phyloP scores from a whole-genome alignment of 441 rosid species.

The Populus trichocarpa region DNA sequence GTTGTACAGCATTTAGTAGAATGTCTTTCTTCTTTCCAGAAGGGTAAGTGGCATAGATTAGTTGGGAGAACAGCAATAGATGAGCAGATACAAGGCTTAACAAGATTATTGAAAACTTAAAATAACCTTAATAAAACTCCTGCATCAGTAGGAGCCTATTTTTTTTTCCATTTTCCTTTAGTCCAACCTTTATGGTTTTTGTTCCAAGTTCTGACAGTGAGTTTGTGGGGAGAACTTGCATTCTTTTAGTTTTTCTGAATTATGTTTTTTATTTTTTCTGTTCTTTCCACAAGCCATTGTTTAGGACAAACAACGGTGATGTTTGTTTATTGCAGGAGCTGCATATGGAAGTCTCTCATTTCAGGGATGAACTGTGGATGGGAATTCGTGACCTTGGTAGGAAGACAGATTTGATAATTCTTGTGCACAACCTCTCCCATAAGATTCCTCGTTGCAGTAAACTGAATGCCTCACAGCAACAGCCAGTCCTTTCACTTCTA shows the following conservation, averaged over 20 bases:
- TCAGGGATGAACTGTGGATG: slow-evolving; percentile 91
- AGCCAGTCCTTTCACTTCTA: slow-evolving; percentile 77
- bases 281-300: not conserved
- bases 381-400: slow-evolving; percentile 74
- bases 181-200: not conserved
- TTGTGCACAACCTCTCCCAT: slow-evolving; percentile 94
- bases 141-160: not conserved
- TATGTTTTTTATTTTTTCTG: too few relatives aligned
- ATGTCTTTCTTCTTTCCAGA: not conserved
- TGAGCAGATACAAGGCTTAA: not conserved
- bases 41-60: not conserved
- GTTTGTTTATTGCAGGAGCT: slow-evolving; percentile 50
- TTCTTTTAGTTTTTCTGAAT: not conserved
- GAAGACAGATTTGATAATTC: slow-evolving; percentile 82
- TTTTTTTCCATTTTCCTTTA: not conserved
- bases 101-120: not conserved
- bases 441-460: slow-evolving; percentile 67
- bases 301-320: not conserved
- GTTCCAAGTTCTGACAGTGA: not conserved
- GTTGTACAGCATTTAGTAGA: not conserved
- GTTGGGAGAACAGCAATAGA: not conserved
- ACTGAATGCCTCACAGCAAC: slow-evolving; percentile 43
- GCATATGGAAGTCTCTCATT: slow-evolving; percentile 57
- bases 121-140: not conserved
- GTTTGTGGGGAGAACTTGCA: not conserved